These are phyloP conservation scores for Polygonum maritimum DNA, from an alignment of 148 eudicot genomes.

Conservation along the genomic window DNA sequence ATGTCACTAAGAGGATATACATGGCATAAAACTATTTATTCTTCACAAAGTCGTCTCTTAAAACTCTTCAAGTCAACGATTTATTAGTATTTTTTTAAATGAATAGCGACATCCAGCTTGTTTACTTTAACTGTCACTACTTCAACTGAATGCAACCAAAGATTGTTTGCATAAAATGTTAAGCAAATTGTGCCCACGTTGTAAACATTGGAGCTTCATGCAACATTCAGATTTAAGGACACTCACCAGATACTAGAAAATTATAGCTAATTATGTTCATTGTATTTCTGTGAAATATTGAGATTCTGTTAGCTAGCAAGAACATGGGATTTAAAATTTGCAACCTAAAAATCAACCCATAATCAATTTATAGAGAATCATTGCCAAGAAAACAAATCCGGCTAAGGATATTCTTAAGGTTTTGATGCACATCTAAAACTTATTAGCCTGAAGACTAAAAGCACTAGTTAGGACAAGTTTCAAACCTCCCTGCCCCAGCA, in stretches of 20 bases:
- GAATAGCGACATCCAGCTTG: neutral
- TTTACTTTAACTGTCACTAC: neutral
- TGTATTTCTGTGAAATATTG: too few relatives aligned
- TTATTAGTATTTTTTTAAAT: neutral
- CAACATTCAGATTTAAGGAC: neutral
- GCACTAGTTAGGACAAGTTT: neutral
- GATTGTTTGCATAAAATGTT: neutral
- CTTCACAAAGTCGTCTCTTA: neutral
- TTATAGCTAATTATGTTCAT: too few relatives aligned
- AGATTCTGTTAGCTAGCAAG: neutral
- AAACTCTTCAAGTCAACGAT: neutral
- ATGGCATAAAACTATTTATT: neutral
- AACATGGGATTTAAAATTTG: too few relatives aligned
- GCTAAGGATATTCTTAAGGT: too few relatives aligned
- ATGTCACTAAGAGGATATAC: too few relatives aligned
- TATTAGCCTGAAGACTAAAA: neutral
- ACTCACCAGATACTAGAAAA: neutral
- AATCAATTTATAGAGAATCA: too few relatives aligned
- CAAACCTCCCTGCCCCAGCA: constrained; percentile 99
- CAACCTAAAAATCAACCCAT: too few relatives aligned
- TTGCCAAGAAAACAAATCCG: neutral
- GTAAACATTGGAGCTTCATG: neutral
- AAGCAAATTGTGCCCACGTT: too few relatives aligned
- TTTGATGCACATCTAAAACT: neutral
- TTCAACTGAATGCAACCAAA: neutral